Base-by-base conservation (phyloP, 2,329 filamentous ascomycete genomes). In the Beauveria sp. region DNA sequence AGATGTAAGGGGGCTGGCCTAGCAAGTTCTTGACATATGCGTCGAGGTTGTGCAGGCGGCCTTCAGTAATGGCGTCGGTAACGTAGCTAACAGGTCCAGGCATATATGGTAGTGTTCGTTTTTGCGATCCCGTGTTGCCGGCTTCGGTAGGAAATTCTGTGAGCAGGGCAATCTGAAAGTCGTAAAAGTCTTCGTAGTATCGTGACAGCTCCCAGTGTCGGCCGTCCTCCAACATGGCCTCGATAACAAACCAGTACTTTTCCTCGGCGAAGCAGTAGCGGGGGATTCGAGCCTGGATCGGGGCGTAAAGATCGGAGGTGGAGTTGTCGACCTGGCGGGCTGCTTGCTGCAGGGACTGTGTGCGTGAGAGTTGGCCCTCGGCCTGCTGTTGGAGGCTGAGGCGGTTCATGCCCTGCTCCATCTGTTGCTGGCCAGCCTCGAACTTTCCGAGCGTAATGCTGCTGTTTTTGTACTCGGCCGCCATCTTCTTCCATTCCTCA, bases 401-500 rank as follows among this genome's bases (percentile, higher is more conserved):
- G 30, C 66, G 63, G 34, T 71, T 62, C 49, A 57, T 62, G 20
- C 54, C 47, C 34, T 61, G 43, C 18, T 56, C 59, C 42, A 61
- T 55, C 22, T 60, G 50, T 20, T 38, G 50, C 22, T 71, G 72
- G 60, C 84, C 80, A 62, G 77, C 80, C 68, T 93, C 91, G 67
- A 96, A 93, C 75, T 93, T 96, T 67, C 95, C 95, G 47, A 99
- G 79, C 0, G 93, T 93, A 71, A 99, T 98, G 76, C 95, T 98
- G 73, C 93, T 96, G 73, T 98, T 97, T 80, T 99, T 99, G 77
- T 99, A 99, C 66, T 97, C 93, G 61, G 93, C 93, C 0, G 95
- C 93, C 91, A 97, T 97, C 77, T 96, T 96, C 80, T 99, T 99
- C 95, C 95, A 99, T 70, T 99, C 95, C 72, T 99, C 95, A 3